These are phyloP conservation scores for Trichoderma reesei DNA, from an alignment of 495 filamentous ascomycete genomes.

Conservation along the genomic window DNA sequence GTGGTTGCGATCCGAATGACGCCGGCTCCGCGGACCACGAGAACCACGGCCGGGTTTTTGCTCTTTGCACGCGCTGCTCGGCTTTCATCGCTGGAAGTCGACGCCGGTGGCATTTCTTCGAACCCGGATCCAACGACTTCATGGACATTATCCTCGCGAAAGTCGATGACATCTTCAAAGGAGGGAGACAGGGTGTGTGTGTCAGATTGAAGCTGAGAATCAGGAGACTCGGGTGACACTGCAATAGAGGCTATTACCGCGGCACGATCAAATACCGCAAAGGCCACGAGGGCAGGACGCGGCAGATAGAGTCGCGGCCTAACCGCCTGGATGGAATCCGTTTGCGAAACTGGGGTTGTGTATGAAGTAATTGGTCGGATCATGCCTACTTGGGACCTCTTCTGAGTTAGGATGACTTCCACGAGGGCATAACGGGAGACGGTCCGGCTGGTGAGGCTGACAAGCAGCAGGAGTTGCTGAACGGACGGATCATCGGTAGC, in stretches of 20 bases:
- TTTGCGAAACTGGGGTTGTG: slow-evolving; percentile 31
- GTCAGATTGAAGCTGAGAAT: slow-evolving; percentile 58
- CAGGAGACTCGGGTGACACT: slow-evolving; percentile 49
- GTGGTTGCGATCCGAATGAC: slow-evolving; percentile 60
- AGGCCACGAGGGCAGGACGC: slow-evolving; percentile 66
- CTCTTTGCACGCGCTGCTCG: slow-evolving; percentile 39
- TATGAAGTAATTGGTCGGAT: slow-evolving; percentile 57
- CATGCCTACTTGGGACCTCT: slow-evolving; percentile 33
- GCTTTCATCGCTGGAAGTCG: slow-evolving; percentile 30
- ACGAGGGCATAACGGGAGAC: slow-evolving; percentile 33
- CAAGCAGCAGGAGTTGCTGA: slow-evolving; percentile 36
- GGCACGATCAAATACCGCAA: slow-evolving; percentile 66
- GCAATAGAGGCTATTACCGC: slow-evolving; percentile 65
- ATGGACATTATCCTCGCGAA: slow-evolving; percentile 54
- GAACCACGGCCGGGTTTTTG: slow-evolving; percentile 54
- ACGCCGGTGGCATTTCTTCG: slow-evolving; percentile 39
- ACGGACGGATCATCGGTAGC: slow-evolving; percentile 29
- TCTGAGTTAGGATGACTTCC: slow-evolving; percentile 32
- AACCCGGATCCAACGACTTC: slow-evolving; percentile 53
- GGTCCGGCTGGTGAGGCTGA: slow-evolving; percentile 24
- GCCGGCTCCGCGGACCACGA: slow-evolving; percentile 72
- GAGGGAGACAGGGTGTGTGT: slow-evolving; percentile 44
- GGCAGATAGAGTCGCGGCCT: slow-evolving; percentile 71
- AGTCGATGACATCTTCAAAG: slow-evolving; percentile 78
- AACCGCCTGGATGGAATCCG: slow-evolving; percentile 26